phyloP scores from a whole-genome alignment of 1,139 yeast species.

The Saccharomyces hybrid region DNA sequence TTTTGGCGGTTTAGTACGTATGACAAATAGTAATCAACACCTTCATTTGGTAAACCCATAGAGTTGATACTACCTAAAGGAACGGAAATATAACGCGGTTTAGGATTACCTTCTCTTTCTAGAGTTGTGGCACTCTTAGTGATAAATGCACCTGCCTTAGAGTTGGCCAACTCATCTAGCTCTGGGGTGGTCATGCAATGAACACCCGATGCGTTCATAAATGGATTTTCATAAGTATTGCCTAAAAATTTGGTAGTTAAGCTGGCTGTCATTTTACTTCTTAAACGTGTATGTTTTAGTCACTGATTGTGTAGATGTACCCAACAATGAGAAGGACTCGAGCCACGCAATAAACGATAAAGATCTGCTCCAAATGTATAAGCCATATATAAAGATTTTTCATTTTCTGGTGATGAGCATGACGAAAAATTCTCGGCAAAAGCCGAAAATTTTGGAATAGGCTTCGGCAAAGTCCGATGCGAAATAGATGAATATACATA shows the following conservation, averaged over 20 bases:
- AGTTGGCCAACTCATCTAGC: conserved; percentile 19
- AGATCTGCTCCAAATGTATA: not conserved
- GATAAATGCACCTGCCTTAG: conserved; percentile 25
- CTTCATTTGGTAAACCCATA: conserved; percentile 28
- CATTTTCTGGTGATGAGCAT: not conserved
- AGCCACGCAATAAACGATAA: not conserved
- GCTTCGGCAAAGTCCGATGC: not conserved
- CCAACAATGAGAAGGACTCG: not conserved
- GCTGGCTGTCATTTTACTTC: conserved; percentile 9
- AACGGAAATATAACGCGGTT: conserved; percentile 26
- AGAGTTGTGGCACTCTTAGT: conserved; percentile 26
- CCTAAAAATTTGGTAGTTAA: conserved; percentile 18
- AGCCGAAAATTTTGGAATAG: not conserved
- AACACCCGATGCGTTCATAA: conserved; percentile 30
- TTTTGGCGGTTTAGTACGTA: conserved; percentile 21
- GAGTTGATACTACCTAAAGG: conserved; percentile 29
- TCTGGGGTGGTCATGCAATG: conserved; percentile 25
- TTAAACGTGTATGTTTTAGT: not conserved
- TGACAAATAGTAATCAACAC: conserved; percentile 24
- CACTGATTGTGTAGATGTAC: not conserved
- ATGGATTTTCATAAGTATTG: conserved; percentile 21
- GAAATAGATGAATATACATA: not conserved
- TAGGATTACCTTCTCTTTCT: conserved; percentile 27
- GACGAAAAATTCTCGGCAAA: not conserved
- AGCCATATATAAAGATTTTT: not conserved